Base-by-base conservation (phyloP, 495 filamentous ascomycete species). In the Penicillium lividum region DNA sequence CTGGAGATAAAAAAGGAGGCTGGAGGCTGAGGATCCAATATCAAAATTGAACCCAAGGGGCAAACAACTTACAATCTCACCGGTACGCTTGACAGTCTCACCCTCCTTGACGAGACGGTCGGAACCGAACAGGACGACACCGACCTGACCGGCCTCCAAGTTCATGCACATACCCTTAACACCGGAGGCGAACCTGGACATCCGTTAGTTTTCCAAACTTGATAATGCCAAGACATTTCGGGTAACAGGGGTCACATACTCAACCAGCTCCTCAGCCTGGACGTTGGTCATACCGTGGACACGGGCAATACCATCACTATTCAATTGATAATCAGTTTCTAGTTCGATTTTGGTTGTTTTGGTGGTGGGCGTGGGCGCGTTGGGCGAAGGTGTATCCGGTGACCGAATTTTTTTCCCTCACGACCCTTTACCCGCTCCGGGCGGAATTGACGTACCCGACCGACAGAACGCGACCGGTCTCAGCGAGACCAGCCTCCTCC, bases 131-230 rank as follows among this genome's bases (percentile, higher is more conserved):
- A 98, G 87, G 86, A 98, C 94, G 67, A 98, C 94, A 96, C 94
- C 94, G 79, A 98, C 94, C 81, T 98, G 95, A 78, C 94, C 94
- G 77, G 94, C 94, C 82, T 98, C 94, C 76, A 98, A 85, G 88
- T 98, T 98, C 93, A 98, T 96, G 90, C 95, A 98, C 94, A 98
- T 98, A 77, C 94, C 94, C 87, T 97, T 97, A 74, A 98, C 94
- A 78, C 94, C 94, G 65, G 94, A 98, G 69, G 94, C 92, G 84
- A 98, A 98, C 85, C 94, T 97, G 59, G 62, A 43, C 1, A 75
- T 64, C 68, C 67, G 62, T 80, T 67, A 84, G 77, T 72, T 63
- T 63, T 46, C 29, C 45, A 52, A 56, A 34, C 34, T 66, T n/a
- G 16, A 36, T 22, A 55, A 61, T 60, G 58, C 46, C 63, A 60